phyloP scores from a whole-genome alignment of 371 early-diverging fungal species.

The Phascolomyces articulosus region DNA sequence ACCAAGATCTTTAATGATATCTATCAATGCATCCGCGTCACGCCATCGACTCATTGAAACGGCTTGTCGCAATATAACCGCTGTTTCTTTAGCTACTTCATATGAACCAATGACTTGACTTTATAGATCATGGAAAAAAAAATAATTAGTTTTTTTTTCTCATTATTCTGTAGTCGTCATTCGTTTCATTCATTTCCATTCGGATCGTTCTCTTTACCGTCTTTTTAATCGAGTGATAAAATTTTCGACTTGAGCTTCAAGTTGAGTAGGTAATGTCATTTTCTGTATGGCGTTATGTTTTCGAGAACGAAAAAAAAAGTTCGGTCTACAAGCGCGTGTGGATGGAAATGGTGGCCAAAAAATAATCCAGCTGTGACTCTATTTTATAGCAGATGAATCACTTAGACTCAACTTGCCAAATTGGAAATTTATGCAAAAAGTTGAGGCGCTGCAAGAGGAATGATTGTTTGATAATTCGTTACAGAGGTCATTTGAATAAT shows the following conservation, averaged over 20 bases:
- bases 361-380: too few species aligned
- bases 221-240: conserved; percentile 60
- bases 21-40: conserved; percentile 61
- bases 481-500: too few species aligned
- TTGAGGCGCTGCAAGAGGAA: too few species aligned
- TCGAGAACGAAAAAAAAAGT: too few species aligned
- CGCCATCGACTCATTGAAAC: conserved; percentile 79
- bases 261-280: conserved; percentile 34
- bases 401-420: too few species aligned
- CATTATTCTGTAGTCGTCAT: not conserved
- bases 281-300: too few species aligned
- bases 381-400: too few species aligned
- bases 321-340: too few species aligned
- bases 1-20: conserved; percentile 72
- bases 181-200: not conserved
- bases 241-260: conserved; percentile 51
- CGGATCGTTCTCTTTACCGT: conserved; percentile 39
- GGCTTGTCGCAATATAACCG: conserved; percentile 76
- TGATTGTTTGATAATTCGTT: too few species aligned
- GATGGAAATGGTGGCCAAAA: too few species aligned
- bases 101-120: conserved; percentile 82
- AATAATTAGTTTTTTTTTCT: not conserved
- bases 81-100: conserved; percentile 80
- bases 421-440: too few species aligned
- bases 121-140: conserved; percentile 8